Conservation (phyloP, 352 stramenopile species). For the Pilasporangium apinafurcum region DNA sequence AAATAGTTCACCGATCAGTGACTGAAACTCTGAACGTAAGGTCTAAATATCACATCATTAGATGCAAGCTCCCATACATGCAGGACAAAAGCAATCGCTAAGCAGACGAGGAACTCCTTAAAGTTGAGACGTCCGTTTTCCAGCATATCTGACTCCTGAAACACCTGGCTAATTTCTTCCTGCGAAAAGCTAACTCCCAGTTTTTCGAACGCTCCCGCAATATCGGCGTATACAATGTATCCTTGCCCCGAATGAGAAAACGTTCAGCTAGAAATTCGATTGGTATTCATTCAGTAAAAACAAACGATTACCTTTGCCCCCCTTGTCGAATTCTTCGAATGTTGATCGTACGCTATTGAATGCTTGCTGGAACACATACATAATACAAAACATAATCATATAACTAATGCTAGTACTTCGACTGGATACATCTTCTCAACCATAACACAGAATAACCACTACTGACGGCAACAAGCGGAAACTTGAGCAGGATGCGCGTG, state of each 20-base stretch:
- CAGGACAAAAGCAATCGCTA: conserved; percentile 83
- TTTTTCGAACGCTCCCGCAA: conserved; percentile 68
- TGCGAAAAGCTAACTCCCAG: conserved; percentile 66
- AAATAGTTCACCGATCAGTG: too few relatives aligned
- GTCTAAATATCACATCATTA: too few relatives aligned
- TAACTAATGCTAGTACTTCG: neutral
- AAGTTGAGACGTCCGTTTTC: conserved; percentile 76
- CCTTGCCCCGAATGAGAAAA: neutral
- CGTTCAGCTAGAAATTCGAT: neutral
- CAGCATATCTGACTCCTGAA: conserved; percentile 81
- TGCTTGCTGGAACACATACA: conserved; percentile 24
- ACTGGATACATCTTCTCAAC: too few relatives aligned
- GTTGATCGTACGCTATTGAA: conserved; percentile 78
- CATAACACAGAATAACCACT: too few relatives aligned
- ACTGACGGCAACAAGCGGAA: conserved; percentile 47
- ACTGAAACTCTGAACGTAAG: too few relatives aligned
- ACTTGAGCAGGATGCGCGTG: conserved; percentile 76
- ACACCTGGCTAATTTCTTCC: conserved; percentile 68
- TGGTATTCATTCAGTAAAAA: neutral
- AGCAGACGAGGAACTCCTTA: conserved; percentile 85
- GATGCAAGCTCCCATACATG: too few relatives aligned
- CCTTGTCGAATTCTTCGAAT: conserved; percentile 58
- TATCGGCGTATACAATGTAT: conserved; percentile 72
- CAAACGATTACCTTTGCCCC: conserved; percentile 27
- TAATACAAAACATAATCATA: neutral